Percentiles rank a stretch among this genome's conserved stretches.
Evolutionary conservation across 148 eudicot species (phyloP).

Genomic region (Fagopyrum esculentum): DNA sequence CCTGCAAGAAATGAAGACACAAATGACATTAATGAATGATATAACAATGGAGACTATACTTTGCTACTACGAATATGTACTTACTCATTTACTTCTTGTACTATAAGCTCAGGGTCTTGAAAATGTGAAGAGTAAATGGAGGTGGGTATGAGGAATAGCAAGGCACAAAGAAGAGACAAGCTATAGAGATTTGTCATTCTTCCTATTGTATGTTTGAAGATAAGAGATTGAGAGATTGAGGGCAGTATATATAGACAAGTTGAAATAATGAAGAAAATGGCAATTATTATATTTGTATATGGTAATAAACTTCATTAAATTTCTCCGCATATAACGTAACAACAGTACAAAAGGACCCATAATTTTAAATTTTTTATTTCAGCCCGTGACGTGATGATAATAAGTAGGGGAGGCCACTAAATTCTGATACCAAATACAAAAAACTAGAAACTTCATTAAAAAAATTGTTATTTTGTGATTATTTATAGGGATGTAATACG

Average conservation of each 20-base stretch:
- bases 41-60: background rate
- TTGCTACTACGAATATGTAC: background rate
- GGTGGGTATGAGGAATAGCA: background rate
- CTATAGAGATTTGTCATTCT: background rate
- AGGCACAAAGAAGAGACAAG: background rate
- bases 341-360: too few relatives aligned
- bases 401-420: too few relatives aligned
- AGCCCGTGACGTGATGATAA: too few relatives aligned
- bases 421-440: too few relatives aligned
- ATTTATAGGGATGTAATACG: too few relatives aligned
- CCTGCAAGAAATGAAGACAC: slow-evolving; percentile 21
- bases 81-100: slow-evolving; percentile 10
- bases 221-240: background rate
- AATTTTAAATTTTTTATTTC: too few relatives aligned
- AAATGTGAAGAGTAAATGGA: background rate
- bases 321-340: too few relatives aligned
- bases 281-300: too few relatives aligned
- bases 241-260: background rate
- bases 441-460: too few relatives aligned
- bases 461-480: too few relatives aligned
- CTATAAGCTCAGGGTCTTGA: background rate
- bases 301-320: too few relatives aligned
- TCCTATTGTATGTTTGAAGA: background rate
- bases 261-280: background rate
- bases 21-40: background rate